phyloP scores from a whole-genome alignment of 345 rosid species.

The Carallia brachiata region DNA sequence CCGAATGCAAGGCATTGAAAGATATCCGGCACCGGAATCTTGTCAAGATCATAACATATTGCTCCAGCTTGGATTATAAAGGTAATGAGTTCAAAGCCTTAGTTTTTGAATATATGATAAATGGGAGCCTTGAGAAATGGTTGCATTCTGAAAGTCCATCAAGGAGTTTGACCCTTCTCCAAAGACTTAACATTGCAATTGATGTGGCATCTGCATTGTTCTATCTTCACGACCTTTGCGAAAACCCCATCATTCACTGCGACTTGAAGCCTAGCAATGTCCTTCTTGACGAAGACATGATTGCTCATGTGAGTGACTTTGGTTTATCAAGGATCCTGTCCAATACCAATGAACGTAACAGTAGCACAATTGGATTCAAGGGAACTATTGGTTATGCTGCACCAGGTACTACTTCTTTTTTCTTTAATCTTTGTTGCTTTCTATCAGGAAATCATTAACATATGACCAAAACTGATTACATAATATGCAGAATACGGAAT shows the following conservation, averaged over 20 bases:
- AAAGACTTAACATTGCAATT: conserved; percentile 8
- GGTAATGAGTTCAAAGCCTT: conserved; percentile 35
- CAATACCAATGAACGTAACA: neutral
- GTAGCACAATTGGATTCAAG: conserved; percentile 5
- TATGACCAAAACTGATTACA: neutral
- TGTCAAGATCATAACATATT: conserved; percentile 21
- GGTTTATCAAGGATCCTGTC: conserved; percentile 7
- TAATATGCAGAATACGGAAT: conserved; percentile 18
- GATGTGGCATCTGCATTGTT: conserved; percentile 17
- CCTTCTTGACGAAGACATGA: conserved; percentile 13
- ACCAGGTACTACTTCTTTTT: neutral
- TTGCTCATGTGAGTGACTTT: conserved; percentile 14
- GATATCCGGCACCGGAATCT: conserved; percentile 29
- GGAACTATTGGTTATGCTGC: conserved; percentile 5
- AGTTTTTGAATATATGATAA: conserved; percentile 18
- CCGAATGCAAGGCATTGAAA: conserved; percentile 28
- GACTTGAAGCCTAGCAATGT: conserved; percentile 15
- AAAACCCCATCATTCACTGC: conserved; percentile 8
- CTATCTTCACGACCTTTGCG: conserved; percentile 10
- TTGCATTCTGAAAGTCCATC: conserved; percentile 5
- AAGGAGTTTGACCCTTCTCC: conserved; percentile 6
- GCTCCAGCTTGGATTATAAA: conserved; percentile 22
- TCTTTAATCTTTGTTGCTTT: neutral
- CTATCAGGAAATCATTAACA: neutral
- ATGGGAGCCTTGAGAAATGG: conserved; percentile 11